Evolutionary conservation across 306 rosid species (phyloP).

Genomic region (Vicia sativa): DNA sequence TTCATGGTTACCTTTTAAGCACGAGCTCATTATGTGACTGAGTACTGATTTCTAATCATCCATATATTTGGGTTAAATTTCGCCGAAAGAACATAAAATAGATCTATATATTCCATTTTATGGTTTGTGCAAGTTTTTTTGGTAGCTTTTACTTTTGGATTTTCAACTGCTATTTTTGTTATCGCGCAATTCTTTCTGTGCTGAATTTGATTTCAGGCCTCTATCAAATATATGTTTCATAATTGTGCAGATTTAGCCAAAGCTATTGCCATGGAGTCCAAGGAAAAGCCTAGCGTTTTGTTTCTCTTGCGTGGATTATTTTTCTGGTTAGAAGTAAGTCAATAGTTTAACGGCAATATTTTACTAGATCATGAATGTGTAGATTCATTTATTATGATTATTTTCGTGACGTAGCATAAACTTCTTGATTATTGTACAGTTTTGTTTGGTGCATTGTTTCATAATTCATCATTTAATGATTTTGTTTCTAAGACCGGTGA

Average conservation of each 20-base stretch:
- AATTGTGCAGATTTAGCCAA: constrained; percentile 54
- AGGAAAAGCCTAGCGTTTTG: constrained; percentile 48
- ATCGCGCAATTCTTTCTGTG: constrained; percentile 12
- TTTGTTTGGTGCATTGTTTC: constrained; percentile 14
- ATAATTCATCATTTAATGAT: neutral
- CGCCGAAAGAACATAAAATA: constrained; percentile 3
- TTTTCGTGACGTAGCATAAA: neutral
- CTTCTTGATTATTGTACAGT: neutral
- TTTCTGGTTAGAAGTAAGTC: constrained; percentile 75
- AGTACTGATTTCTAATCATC: constrained; percentile 9
- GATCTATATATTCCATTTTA: constrained; percentile 12
- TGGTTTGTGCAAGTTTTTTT: constrained; percentile 27
- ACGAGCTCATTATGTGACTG: constrained; percentile 9
- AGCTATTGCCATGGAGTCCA: constrained; percentile 37
- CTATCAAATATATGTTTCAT: constrained; percentile 35
- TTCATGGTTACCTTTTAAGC: neutral
- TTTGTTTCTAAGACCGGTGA: constrained; percentile 7
- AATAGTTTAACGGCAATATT: constrained; percentile 23
- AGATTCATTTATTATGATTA: neutral
- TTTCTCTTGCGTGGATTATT: constrained; percentile 76
- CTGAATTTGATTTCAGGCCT: constrained; percentile 15
- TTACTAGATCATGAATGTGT: neutral
- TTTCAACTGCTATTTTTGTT: constrained; percentile 19
- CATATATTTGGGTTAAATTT: constrained; percentile 17
- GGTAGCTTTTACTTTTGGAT: constrained; percentile 15